A percentile compares a stretch with the other conserved stretches of the same genome.
Conservation (phyloP, 129 eudicot genomes). For the Flaveria linearis region DNA sequence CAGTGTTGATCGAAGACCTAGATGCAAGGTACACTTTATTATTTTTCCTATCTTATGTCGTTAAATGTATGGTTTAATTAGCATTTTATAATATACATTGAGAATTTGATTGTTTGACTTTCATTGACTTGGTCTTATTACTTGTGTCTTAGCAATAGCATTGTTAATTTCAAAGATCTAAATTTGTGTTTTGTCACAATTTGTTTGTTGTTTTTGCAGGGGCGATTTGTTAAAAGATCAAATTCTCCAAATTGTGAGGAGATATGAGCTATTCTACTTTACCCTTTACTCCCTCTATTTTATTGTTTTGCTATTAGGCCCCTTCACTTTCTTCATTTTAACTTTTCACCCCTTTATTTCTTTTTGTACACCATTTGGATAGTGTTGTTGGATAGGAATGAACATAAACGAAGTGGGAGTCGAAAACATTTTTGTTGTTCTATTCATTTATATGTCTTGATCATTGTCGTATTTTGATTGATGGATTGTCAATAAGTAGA, state of each 20-base stretch:
- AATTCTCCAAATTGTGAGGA: slow-evolving; percentile 41
- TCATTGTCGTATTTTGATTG: neutral
- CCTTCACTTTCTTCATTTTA: slow-evolving; percentile 16
- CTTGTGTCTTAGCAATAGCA: neutral
- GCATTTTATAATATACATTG: neutral
- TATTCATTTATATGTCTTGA: neutral
- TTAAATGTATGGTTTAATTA: neutral
- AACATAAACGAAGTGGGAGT: slow-evolving; percentile 25
- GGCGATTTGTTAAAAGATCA: slow-evolving; percentile 66
- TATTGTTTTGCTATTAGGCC: neutral
- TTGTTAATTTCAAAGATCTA: neutral
- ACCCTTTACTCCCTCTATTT: neutral
- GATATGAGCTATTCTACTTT: slow-evolving; percentile 11
- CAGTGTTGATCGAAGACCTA: slow-evolving; percentile 85
- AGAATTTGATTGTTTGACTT: neutral
- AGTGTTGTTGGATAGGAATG: slow-evolving; percentile 18
- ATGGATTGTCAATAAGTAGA: no score
- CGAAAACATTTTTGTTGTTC: neutral
- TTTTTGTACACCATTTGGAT: slow-evolving; percentile 10
- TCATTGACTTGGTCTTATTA: neutral
- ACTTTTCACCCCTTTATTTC: slow-evolving; percentile 3
- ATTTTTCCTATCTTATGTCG: neutral
- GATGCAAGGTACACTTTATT: slow-evolving; percentile 66
- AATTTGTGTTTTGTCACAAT: slow-evolving; percentile 20
- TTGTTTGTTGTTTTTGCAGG: slow-evolving; percentile 45